These are phyloP conservation scores for Ophiorrhiza pumila DNA, from an alignment of 257 asterid genomes.

Conservation along the genomic window DNA sequence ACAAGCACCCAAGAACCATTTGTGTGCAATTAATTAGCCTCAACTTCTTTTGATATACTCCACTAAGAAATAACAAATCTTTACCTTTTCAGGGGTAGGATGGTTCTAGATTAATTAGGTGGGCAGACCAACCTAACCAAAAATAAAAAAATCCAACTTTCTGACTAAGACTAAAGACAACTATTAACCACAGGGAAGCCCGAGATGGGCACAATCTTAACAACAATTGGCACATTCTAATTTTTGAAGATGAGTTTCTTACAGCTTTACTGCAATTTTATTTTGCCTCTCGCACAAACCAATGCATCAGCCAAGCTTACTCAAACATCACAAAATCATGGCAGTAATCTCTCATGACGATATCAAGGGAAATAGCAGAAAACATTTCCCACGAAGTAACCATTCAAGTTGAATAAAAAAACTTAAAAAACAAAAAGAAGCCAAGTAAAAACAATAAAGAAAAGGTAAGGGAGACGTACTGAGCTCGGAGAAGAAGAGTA, in stretches of 20 bases:
- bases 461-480: conserved; percentile 44
- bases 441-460: not conserved
- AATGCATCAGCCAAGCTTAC: not conserved
- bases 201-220: not conserved
- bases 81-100: not conserved
- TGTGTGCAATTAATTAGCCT: not conserved
- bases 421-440: too few relatives aligned
- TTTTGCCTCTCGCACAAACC: not conserved
- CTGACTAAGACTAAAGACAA: not conserved
- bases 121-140: not conserved
- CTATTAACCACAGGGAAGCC: not conserved
- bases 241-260: not conserved
- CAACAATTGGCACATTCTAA: not conserved
- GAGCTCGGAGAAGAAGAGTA: conserved; percentile 85
- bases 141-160: not conserved
- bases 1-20: not conserved
- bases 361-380: not conserved
- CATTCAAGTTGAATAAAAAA: not conserved
- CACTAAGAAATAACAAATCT: not conserved
- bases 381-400: not conserved
- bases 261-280: not conserved
- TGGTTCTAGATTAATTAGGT: not conserved
- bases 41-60: not conserved
- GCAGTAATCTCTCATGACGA: not conserved
- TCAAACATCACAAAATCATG: not conserved